phyloP scores from a whole-genome alignment of 2,329 filamentous ascomycete species.

The Zymoseptoria ardabiliae region DNA sequence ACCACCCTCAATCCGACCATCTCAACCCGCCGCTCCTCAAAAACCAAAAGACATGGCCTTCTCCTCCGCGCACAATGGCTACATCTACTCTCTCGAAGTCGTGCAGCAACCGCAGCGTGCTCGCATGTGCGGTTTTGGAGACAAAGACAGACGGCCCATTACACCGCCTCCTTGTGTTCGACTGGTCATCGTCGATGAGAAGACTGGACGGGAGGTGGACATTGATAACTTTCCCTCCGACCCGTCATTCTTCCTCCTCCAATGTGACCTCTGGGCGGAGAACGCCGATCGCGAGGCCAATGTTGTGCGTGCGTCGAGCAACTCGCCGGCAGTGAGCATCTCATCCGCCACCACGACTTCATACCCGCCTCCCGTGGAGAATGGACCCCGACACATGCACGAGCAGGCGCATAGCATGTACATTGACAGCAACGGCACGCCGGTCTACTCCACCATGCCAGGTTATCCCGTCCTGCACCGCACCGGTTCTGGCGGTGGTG shows the following conservation, averaged over 20 bases:
- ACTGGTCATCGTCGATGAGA: constrained; percentile 67
- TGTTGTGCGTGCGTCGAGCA: constrained; percentile 57
- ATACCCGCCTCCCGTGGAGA: constrained; percentile 52
- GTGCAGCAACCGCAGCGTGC: constrained; percentile 87
- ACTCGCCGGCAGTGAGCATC: constrained; percentile 62
- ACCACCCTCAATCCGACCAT: background rate
- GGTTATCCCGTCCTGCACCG: constrained; percentile 12
- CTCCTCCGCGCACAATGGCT: constrained; percentile 12
- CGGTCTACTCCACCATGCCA: constrained; percentile 17
- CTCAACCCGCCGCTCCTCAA: background rate
- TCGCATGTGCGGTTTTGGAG: constrained; percentile 97
- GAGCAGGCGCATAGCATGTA: constrained; percentile 13
- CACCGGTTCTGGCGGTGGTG: constrained; percentile 7
- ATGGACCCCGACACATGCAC: constrained; percentile 9
- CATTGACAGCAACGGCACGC: constrained; percentile 12
- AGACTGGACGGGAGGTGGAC: constrained; percentile 73
- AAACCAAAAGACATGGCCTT: constrained; percentile 1
- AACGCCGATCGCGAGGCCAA: constrained; percentile 58
- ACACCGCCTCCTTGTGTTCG: constrained; percentile 90
- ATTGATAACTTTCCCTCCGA: constrained; percentile 62
- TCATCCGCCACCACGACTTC: constrained; percentile 72
- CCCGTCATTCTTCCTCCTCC: constrained; percentile 49
- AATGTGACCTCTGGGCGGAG: constrained; percentile 61
- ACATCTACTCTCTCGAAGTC: constrained; percentile 42
- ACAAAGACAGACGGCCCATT: constrained; percentile 96